Evolutionary conservation across 2,329 filamentous ascomycete genomes (phyloP), one percentile per base, ranked within the genome.

Genomic region (Aspergillus sp.): DNA sequence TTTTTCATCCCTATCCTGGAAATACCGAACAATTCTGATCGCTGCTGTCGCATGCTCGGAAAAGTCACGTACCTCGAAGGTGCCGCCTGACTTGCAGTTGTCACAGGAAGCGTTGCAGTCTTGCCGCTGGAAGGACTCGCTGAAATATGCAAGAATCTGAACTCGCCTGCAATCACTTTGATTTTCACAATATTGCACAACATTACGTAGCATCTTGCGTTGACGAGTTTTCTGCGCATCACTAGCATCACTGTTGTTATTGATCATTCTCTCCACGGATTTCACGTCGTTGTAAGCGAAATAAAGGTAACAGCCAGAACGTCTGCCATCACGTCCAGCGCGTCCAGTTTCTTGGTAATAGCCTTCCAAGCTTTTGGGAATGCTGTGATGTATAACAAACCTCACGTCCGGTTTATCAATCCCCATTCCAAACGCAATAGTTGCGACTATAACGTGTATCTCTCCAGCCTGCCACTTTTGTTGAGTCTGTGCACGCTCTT

Each of bases 371-470:
- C 91, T 97, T 75, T 99, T 98, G 1, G 95, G 95, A 5, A 99
- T 81, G 43, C 87, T 90, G 67, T 96, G 89, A 70, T 99, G 96
- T 41, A 99, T 91, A 34, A 99, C 95, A 71, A 96, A 99, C 26
- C 95, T 89, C 48, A 99, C 95, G 71, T 99, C 89, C 0, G 93
- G 85, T 73, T 99, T 99, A 78, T 99, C 95, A 63, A 99, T 99
- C n/a, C 95, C 95, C 95, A 99, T 99, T 6, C 95, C 95, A 71
- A 99, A 99, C 22, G 95, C 95, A 72, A 99, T 98, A 0, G 95
- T 99, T 18, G 95, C 96, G 49, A 99, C 95, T 43, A 99, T 96
- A 34, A 99, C 90, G 64, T 96, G 89, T 67, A 88, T 84, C 51
- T 80, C 77, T 5, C 92, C 91, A 43, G 77, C 78, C 72, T 99